Base-by-base conservation (phyloP, 352 stramenopile genomes). In the Thalassiosira exigua region DNA sequence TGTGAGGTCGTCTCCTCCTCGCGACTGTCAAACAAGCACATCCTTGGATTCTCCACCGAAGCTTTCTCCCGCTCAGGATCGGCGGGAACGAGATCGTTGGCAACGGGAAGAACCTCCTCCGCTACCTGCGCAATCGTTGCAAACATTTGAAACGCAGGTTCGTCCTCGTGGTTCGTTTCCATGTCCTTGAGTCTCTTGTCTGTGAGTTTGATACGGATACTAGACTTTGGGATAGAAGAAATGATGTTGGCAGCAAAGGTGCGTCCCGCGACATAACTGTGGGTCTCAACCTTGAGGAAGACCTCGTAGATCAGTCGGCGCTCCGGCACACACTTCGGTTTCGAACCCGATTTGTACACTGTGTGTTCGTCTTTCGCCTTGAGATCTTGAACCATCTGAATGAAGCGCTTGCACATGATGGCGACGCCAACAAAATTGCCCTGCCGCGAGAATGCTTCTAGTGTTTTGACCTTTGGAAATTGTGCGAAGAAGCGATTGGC, bases 391-490 rank as follows among this genome's bases (percentile, higher is more conserved):
- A 52, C 46, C 3, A 17, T 29, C 2, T 48, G 26, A 50, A 65
- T 39, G 7, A 65, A 12, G 9, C 33, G 36, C 17, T 71, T 71
- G 21, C 44, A 62, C 48, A 36, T 56, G 14, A 58, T 30, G 12
- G 62, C 50, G 41, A 51, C 17, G 12, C 44, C 48, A 32, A 71
- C 32, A 19, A 61, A 41, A 4, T 60, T 51, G 30, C 62, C 44
- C 41, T 71, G 41, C 29, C 30, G 2, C 1, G 26, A 30, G 50
- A 71, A 71, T 39, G 21, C 62, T 7, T 71, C 19, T 42, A 58
- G 33, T 11, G 42, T 71, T 3, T 32, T 29, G 4, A 42, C 12
- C 42, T 52, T 71, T 12, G 46, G 46, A 29, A 62, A 62, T 22
- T 42, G 32, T n/a, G 46, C 29, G 59, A 44, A 51, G 11, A 33